phyloP scores from a whole-genome alignment of 164 flowering plant species.

The Buxus sempervirens region DNA sequence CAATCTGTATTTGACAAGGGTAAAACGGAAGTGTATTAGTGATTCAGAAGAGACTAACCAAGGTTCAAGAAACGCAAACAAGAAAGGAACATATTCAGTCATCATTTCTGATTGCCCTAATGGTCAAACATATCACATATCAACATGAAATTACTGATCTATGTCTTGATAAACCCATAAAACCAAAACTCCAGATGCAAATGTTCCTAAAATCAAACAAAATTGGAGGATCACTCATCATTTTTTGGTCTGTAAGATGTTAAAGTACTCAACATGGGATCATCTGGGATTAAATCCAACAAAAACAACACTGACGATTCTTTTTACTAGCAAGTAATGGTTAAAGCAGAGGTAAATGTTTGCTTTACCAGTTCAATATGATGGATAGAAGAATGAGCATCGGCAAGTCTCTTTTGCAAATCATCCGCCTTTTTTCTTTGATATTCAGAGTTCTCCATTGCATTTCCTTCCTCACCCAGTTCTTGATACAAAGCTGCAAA shows the following conservation, averaged over 20 bases:
- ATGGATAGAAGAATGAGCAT: slow-evolving; percentile 67
- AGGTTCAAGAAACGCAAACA: not conserved
- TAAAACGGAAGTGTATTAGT: not conserved
- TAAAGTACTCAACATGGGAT: not conserved
- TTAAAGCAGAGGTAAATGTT: not conserved
- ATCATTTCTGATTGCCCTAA: too few relatives aligned
- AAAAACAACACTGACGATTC: not conserved
- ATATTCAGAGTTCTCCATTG: slow-evolving; percentile 79
- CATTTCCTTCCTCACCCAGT: slow-evolving; percentile 72
- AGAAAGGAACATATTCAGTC: too few relatives aligned
- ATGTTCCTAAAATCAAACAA: not conserved
- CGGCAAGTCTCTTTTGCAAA: slow-evolving; percentile 67
- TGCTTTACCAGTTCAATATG: slow-evolving; percentile 71
- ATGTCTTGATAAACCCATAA: too few relatives aligned
- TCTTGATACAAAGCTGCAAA: slow-evolving; percentile 71
- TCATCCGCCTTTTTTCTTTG: slow-evolving; percentile 70
- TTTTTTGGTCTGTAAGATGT: not conserved
- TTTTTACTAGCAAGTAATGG: not conserved
- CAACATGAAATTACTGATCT: too few relatives aligned
- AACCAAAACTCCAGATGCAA: not conserved
- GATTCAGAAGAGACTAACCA: not conserved
- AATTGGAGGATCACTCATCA: not conserved
- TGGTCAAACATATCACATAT: too few relatives aligned
- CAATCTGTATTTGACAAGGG: slow-evolving; percentile 43
- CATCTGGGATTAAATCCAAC: not conserved